Evolutionary conservation across 2,329 filamentous ascomycete species (phyloP).

Genomic region (Dothideomycetidae sp.): DNA sequence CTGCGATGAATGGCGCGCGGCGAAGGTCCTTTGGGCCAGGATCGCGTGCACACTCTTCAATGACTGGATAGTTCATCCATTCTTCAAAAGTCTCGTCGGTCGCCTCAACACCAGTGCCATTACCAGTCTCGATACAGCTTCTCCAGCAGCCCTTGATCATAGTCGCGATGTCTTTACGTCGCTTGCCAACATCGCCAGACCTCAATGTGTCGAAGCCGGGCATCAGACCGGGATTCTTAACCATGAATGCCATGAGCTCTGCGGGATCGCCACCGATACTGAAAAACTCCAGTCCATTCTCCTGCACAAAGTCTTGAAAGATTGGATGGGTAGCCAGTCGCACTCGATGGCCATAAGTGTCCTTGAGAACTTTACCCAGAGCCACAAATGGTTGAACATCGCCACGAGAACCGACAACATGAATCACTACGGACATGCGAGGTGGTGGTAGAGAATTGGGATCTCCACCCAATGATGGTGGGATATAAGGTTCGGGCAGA

Average conservation of each 20-base stretch:
- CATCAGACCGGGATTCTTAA: conserved; percentile 21
- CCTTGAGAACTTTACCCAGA: conserved; percentile 49
- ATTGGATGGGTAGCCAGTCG: conserved; percentile 58
- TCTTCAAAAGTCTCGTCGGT: conserved; percentile 18
- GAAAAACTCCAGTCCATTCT: conserved; percentile 62
- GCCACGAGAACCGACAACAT: conserved; percentile 60
- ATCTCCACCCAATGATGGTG: conserved; percentile 53
- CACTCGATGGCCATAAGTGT: conserved; percentile 55
- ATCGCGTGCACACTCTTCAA: conserved; percentile 1
- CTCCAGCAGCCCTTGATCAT: conserved; percentile 20
- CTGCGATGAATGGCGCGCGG: conserved; percentile 60
- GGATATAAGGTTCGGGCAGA: conserved; percentile 56
- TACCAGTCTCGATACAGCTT: conserved; percentile 16
- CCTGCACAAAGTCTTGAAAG: conserved; percentile 54
- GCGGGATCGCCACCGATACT: conserved; percentile 62
- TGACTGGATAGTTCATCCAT: conserved; percentile 24
- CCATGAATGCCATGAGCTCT: conserved; percentile 46
- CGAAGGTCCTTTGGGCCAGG: conserved; percentile 15
- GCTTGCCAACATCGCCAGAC: conserved; percentile 17
- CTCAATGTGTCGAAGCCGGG: conserved; percentile 16
- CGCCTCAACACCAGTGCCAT: conserved; percentile 17
- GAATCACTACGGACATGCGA: conserved; percentile 54
- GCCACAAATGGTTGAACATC: conserved; percentile 67
- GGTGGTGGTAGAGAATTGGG: conserved; percentile 42
- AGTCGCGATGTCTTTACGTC: conserved; percentile 14